Evolutionary conservation across 192 early-diverging fungal species (phyloP).

Genomic region (Piromyces finnis): DNA sequence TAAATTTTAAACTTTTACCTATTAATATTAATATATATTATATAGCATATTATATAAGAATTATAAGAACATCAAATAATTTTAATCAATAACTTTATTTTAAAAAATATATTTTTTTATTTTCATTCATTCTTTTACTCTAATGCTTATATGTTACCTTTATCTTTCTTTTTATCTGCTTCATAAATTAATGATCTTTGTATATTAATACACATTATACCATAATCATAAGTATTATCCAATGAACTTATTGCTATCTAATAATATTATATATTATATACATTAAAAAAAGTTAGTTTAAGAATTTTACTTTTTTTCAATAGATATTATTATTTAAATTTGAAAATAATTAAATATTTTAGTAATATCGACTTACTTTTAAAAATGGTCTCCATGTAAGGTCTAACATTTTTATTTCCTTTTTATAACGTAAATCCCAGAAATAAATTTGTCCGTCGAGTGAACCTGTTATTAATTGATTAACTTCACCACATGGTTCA

Average conservation of each 20-base stretch:
- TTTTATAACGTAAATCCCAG: slow-evolving; percentile 40
- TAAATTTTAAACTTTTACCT: slow-evolving; percentile 5
- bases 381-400: slow-evolving; percentile 37
- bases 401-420: slow-evolving; percentile 30
- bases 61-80: no score
- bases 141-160: slow-evolving; percentile 1
- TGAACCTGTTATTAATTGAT: slow-evolving; percentile 30
- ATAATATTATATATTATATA: no score
- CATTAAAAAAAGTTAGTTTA: no score
- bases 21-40: no score
- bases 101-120: background rate
- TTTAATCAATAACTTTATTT: no score
- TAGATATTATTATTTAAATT: no score
- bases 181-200: slow-evolving; percentile 5
- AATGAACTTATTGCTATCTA: slow-evolving; percentile 30
- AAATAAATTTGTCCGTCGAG: slow-evolving; percentile 31
- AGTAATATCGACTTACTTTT: slow-evolving; percentile 4
- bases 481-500: background rate
- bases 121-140: no score
- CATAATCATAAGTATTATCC: slow-evolving; percentile 44
- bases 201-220: slow-evolving; percentile 5
- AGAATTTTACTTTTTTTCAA: no score
- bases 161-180: slow-evolving; percentile 2
- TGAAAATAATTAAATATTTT: no score
- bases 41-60: no score